A percentile compares a stretch with the other conserved stretches of the same genome.
phyloP scores from a whole-genome alignment of 1,139 yeast species.

The Pichia sp. region DNA sequence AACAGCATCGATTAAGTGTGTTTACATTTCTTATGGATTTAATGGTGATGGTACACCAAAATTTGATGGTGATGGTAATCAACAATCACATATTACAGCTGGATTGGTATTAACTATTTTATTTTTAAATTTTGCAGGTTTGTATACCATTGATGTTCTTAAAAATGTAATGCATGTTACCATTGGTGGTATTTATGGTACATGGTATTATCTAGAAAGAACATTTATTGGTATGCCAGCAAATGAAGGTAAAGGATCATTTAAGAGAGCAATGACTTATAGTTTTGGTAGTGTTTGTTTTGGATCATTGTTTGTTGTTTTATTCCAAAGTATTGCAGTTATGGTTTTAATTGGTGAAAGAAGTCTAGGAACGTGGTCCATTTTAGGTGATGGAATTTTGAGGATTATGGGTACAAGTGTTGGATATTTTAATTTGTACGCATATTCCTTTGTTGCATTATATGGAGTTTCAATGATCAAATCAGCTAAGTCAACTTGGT shows the following conservation, averaged over 20 bases:
- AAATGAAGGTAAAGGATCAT: conserved; percentile 76
- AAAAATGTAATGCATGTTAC: conserved; percentile 81
- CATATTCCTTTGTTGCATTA: conserved; percentile 79
- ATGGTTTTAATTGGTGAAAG: conserved; percentile 15
- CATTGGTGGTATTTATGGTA: conserved; percentile 79
- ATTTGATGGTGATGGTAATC: conserved; percentile 35
- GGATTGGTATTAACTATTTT: conserved; percentile 55
- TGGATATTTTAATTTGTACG: conserved; percentile 81
- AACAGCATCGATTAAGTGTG: conserved; percentile 19
- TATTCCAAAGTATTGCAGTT: conserved; percentile 47
- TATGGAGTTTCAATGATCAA: conserved; percentile 73
- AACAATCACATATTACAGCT: conserved; percentile 63
- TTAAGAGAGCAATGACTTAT: conserved; percentile 75
- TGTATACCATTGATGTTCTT: conserved; percentile 76
- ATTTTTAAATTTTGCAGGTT: conserved; percentile 57
- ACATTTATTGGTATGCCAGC: conserved; percentile 78
- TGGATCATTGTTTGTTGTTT: conserved; percentile 76
- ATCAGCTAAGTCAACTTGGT: conserved; percentile 76
- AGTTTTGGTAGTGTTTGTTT: conserved; percentile 88
- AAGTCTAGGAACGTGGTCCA: conserved; percentile 36
- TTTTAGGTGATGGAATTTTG: conserved; percentile 44
- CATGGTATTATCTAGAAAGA: conserved; percentile 76
- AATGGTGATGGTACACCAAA: conserved; percentile 47
- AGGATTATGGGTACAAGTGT: conserved; percentile 29
- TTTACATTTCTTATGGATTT: conserved; percentile 37